phyloP scores from a whole-genome alignment of 2,329 filamentous ascomycete species.

The Diaporthe vaccinii region DNA sequence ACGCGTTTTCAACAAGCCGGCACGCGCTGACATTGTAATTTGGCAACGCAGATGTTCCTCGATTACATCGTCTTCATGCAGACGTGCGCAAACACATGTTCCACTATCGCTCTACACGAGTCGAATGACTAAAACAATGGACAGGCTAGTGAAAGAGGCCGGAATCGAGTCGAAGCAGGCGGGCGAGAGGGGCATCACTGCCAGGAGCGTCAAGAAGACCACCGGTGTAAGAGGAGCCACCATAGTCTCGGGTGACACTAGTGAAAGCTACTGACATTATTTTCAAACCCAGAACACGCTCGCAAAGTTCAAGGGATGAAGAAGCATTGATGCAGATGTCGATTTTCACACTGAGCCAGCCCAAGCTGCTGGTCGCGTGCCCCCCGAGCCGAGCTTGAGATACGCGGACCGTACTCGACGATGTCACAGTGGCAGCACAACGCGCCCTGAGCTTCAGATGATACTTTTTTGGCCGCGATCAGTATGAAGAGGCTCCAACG shows the following conservation, averaged over 20 bases:
- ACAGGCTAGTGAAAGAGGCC: conserved; percentile 83
- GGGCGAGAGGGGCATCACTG: conserved; percentile 81
- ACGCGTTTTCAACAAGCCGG: conserved; percentile 44
- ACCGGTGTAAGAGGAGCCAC: conserved; percentile 70
- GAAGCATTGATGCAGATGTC: conserved; percentile 28
- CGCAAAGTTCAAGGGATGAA: conserved; percentile 77
- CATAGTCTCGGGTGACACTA: not conserved
- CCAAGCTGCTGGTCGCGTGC: conserved; percentile 25
- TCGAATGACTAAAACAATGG: conserved; percentile 9
- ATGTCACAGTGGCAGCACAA: not conserved
- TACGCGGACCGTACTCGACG: not conserved
- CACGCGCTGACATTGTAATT: conserved; percentile 46
- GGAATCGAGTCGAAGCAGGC: conserved; percentile 80
- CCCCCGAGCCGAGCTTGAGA: not conserved
- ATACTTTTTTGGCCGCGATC: not conserved
- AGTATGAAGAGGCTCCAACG: not conserved
- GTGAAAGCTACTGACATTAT: conserved; percentile 3
- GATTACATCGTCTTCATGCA: conserved; percentile 88
- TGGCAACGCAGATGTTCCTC: conserved; percentile 76
- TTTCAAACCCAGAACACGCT: conserved; percentile 67
- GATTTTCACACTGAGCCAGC: not conserved
- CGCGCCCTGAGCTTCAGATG: not conserved
- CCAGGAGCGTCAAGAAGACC: conserved; percentile 81
- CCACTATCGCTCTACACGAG: not conserved
- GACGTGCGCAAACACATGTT: conserved; percentile 55